Conservation (phyloP, 306 rosid genomes). For the Fagus sylvatica region DNA sequence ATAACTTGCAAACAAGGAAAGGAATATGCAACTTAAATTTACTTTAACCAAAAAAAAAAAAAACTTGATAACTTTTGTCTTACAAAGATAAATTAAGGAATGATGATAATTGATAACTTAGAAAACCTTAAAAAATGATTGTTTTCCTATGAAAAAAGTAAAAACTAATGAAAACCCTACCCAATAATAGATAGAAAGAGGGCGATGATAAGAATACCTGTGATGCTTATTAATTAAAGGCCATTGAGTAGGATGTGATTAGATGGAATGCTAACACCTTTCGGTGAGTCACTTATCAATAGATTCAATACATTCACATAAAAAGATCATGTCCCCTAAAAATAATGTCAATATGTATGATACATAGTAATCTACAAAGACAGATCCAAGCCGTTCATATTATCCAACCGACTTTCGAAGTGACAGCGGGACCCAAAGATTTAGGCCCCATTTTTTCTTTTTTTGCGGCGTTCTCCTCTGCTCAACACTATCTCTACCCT, state of each 20-base stretch:
- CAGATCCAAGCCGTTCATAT: neutral
- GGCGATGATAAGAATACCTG: neutral
- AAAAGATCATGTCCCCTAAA: too few species aligned
- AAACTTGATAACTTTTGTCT: too few species aligned
- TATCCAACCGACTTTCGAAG: neutral
- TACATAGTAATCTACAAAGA: neutral
- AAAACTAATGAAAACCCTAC: too few species aligned
- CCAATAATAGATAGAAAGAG: neutral
- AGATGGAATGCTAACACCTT: neutral
- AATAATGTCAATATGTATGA: too few species aligned
- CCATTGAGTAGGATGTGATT: neutral
- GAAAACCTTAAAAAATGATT: too few species aligned
- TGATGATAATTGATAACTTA: neutral
- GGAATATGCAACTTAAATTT: too few species aligned
- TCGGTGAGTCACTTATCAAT: slow-evolving; percentile 2
- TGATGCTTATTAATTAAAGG: too few species aligned
- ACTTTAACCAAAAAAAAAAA: too few species aligned
- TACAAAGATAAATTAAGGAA: neutral
- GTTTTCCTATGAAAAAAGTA: too few species aligned
- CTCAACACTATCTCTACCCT: too few species aligned
- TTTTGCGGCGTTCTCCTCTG: too few species aligned
- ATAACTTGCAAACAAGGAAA: too few species aligned
- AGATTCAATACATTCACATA: neutral
- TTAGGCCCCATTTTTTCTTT: neutral
- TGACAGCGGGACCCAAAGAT: neutral